Base-by-base conservation (phyloP, 441 rosid species). In the Metrosideros polymorpha region DNA sequence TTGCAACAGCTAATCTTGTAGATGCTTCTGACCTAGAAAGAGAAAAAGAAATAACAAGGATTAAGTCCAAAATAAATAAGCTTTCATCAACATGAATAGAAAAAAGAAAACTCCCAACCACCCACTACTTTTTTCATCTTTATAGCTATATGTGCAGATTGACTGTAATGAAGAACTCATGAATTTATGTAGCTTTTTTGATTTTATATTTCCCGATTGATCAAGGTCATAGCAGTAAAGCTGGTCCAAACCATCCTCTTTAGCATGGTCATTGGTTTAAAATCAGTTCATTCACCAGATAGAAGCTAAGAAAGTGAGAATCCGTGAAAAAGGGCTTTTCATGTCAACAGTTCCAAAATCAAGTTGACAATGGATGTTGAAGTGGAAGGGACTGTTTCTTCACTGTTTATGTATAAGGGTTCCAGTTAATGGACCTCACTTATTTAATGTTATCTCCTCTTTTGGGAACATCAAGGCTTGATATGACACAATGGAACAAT, bases 401-500 rank as follows among this genome's bases (percentile, higher is more conserved):
- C 45, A 84, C 82, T 42, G 82, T 84, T 49, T 19, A 18, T 59
- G 53, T 47, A 61, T 39, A 9, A 84, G 82, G 55, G 86, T 84
- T 84, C 42, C 10, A 61, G 55, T 61, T 47, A 61, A 49, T 45
- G 86, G 82, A 61, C 86, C 66, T 18, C 86, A 59, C 79, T 49
- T 84, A 61, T 61, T 84, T 47, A 84, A 84, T 61, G 86, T 59
- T 49, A 84, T 61, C 86, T 49, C 24, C 82, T 10, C 86, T 84
- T 84, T 84, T 59, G 82, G 86, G 86, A 30, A 84, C 86, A 84
- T 76, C 15, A 22, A 18, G 82, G 42, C 55, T 84, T 61, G 86
- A 84, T 43, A 63, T 61, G 86, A 84, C 86, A 84, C 82, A 84
- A n/a, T 84, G 56, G 79, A 84, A 45, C 51, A n/a, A 45, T 84